Evolutionary conservation across 2,329 filamentous ascomycete genomes (phyloP), one percentile per base, ranked within the genome.

Genomic region (Fusarium continuum): DNA sequence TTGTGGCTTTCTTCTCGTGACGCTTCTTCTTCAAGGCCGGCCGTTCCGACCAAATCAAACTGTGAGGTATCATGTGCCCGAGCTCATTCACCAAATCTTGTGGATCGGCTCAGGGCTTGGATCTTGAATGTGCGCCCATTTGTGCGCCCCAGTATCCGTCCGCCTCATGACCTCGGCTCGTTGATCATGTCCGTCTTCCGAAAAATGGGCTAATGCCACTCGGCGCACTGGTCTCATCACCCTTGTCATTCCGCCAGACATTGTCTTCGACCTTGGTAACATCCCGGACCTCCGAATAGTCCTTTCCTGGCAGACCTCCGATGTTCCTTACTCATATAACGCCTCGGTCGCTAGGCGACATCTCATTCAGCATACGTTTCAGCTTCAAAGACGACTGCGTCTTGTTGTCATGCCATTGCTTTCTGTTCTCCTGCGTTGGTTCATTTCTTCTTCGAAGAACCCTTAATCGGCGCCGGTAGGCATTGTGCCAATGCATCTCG

Each of bases 391-490:
- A 34, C 22, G 31, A 46, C 32, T 49, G 35, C 28, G 26, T 43
- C 40, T 68, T 53, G 45, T 55, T 38, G 52, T 40, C 28, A 50
- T 52, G 40, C 40, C 31, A 26, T 22, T 34, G 11, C 23, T 43
- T 36, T 62, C 57, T 23, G 35, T 38, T 50, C 32, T 39, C n/a
- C 56, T 51, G 46, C 41, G 44, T 53, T 58, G 40, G 28, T 29
- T 70, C 61, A 72, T 71, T 72, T 72, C 58, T 75, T 73, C 55
- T 64, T 75, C 16, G 73, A 70, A 6, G 74, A 72, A 14, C 80
- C 82, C 66, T 86, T 87, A 19, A 85, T 80, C 1, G 83, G 78
- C 4, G 85, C 85, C n/a, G 85, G 85, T 34, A 88, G 77, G 50
- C 80, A 81, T 53, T 79, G 72, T 46, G 77, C 76, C 39, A 88